These are phyloP conservation scores for Pseudogymnoascus sp. DNA, from an alignment of 2,329 filamentous ascomycete species.

Conservation along the genomic window DNA sequence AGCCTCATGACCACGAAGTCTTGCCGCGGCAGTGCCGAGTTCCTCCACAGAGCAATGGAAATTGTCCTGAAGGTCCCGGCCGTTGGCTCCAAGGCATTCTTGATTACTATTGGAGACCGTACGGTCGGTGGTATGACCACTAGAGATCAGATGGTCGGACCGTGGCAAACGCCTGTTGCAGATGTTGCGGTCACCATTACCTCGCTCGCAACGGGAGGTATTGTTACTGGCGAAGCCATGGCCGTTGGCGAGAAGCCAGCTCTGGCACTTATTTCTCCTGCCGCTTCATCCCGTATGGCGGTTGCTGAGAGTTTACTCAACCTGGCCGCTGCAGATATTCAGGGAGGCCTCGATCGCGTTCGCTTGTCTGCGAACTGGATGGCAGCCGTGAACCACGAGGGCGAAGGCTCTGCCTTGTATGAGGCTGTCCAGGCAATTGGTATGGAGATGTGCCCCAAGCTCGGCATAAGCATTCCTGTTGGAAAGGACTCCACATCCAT, in stretches of 20 bases:
- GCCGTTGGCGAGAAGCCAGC: constrained; percentile 90
- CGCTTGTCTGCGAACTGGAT: constrained; percentile 98
- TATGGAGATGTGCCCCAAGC: constrained; percentile 79
- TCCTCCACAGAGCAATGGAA: constrained; percentile 59
- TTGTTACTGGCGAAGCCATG: constrained; percentile 88
- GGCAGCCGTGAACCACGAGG: constrained; percentile 88
- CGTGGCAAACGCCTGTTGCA: constrained; percentile 89
- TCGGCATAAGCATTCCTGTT: constrained; percentile 91
- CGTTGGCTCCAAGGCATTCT: constrained; percentile 93
- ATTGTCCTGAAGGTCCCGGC: constrained; percentile 77
- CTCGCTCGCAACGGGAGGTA: constrained; percentile 57
- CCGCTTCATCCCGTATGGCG: constrained; percentile 90
- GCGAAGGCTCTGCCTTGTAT: constrained; percentile 85
- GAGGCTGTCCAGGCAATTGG: constrained; percentile 90
- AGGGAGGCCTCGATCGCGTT: constrained; percentile 66
- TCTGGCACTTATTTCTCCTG: constrained; percentile 79
- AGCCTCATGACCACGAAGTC: constrained; percentile 31
- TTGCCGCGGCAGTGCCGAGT: constrained; percentile 36
- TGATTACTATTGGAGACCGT: constrained; percentile 93
- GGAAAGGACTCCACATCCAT: constrained; percentile 98
- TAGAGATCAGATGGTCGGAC: constrained; percentile 91
- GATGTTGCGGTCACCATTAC: constrained; percentile 90
- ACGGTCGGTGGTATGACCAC: constrained; percentile 83
- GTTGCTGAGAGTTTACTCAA: constrained; percentile 93
- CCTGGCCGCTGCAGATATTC: constrained; percentile 68